phyloP scores from a whole-genome alignment of 495 filamentous ascomycete species.

The Annulohypoxylon moriforme region DNA sequence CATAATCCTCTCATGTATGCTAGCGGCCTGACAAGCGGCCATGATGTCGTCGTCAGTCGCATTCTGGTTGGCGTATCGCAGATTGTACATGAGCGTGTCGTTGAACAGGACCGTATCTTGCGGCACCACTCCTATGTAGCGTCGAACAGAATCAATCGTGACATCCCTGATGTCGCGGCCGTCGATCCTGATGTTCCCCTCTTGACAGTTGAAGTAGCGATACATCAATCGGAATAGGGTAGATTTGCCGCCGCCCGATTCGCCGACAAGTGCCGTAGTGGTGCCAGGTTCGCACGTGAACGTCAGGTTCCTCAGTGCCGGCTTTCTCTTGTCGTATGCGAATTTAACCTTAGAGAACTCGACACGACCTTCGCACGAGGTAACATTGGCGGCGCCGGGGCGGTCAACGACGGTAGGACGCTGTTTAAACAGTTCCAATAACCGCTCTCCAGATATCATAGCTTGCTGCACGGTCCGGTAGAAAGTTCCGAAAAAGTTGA shows the following conservation, averaged over 20 bases:
- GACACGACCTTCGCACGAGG: conserved; percentile 80
- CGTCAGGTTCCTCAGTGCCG: conserved; percentile 82
- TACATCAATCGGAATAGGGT: conserved; percentile 97
- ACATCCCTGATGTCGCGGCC: conserved; percentile 84
- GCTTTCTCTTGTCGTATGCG: conserved; percentile 87
- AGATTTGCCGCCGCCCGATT: conserved; percentile 96
- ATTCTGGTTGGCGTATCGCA: conserved; percentile 89
- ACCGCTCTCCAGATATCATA: conserved; percentile 95
- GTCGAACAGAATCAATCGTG: conserved; percentile 92
- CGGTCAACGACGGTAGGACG: conserved; percentile 88
- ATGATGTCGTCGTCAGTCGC: conserved; percentile 89
- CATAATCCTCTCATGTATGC: conserved; percentile 96
- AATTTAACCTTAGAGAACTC: conserved; percentile 89
- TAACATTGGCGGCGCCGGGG: conserved; percentile 60
- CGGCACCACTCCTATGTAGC: conserved; percentile 93
- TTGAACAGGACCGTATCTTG: conserved; percentile 98
- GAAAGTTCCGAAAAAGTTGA: conserved; percentile 98
- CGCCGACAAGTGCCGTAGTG: conserved; percentile 94
- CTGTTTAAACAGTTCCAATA: conserved; percentile 91
- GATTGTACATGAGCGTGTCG: conserved; percentile 94
- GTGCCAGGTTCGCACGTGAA: conserved; percentile 89
- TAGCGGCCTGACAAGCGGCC: conserved; percentile 89
- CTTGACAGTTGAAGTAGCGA: conserved; percentile 87
- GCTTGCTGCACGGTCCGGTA: conserved; percentile 95
- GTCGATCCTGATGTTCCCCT: conserved; percentile 84